phyloP scores from a whole-genome alignment of 768 basidiomycete species.

The Paxillus rubicundulus region DNA sequence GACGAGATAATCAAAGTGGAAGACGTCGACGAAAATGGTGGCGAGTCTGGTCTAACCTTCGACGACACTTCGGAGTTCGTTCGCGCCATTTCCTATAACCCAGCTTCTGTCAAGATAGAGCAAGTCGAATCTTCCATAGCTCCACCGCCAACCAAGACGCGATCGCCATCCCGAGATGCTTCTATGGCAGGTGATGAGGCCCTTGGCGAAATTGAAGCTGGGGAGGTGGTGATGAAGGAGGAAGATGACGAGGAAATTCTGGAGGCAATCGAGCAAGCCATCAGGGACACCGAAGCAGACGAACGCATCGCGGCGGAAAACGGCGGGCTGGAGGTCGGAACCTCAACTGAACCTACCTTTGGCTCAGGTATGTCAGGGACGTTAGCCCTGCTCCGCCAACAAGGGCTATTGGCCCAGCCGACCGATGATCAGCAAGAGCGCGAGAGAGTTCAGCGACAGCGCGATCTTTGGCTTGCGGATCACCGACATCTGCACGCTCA shows the following conservation, averaged over 20 bases:
- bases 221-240: slow-evolving; percentile 75
- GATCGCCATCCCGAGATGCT: slow-evolving; percentile 49
- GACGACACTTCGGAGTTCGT: slow-evolving; percentile 98
- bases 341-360: slow-evolving; percentile 75
- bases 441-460: slow-evolving; percentile 78
- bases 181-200: slow-evolving; percentile 62
- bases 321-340: slow-evolving; percentile 46
- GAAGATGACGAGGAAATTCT: slow-evolving; percentile 80
- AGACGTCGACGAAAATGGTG: slow-evolving; percentile 41
- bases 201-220: slow-evolving; percentile 77
- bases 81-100: slow-evolving; percentile 72
- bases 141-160: slow-evolving; percentile 29
- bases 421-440: slow-evolving; percentile 66
- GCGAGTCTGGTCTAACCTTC: slow-evolving; percentile 64
- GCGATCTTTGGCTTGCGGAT: slow-evolving; percentile 88
- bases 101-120: slow-evolving; percentile 51
- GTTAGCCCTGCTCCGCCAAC: slow-evolving; percentile 82
- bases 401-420: slow-evolving; percentile 78
- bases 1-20: slow-evolving; percentile 46
- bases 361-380: slow-evolving; percentile 86
- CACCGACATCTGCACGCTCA: slow-evolving; percentile 72
- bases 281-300: slow-evolving; percentile 62
- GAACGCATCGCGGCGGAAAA: slow-evolving; percentile 38
- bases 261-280: slow-evolving; percentile 67
- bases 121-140: slow-evolving; percentile 35